Conservation (phyloP, 176 grass and related monocot genomes). For the Bromus sterilis region DNA sequence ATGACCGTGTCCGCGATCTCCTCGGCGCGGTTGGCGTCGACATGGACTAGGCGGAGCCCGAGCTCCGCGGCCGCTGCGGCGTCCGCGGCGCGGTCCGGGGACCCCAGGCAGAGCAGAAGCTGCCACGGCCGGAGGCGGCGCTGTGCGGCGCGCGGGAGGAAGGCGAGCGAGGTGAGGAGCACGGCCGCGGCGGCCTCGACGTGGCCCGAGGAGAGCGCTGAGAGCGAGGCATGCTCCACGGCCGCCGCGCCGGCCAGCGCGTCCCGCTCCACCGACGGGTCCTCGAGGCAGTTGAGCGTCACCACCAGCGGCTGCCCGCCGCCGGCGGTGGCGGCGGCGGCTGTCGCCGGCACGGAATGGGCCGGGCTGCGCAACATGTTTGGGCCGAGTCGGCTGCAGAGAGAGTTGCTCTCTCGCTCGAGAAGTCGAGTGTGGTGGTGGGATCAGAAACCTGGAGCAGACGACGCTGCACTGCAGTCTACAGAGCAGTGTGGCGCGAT, state of each 20-base stretch:
- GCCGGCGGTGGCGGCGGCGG: not conserved
- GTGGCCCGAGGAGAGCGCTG: conserved; percentile 39
- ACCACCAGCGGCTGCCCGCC: conserved; percentile 49
- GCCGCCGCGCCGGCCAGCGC: conserved; percentile 46
- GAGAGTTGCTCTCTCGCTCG: not conserved
- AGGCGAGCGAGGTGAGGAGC: conserved; percentile 67
- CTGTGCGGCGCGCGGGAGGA: conserved; percentile 85
- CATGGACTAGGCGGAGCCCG: conserved; percentile 70
- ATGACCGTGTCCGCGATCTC: conserved; percentile 92
- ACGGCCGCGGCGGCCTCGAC: conserved; percentile 65
- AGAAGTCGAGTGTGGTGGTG: no score
- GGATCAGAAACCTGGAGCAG: not conserved
- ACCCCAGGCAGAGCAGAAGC: conserved; percentile 82
- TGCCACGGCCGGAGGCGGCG: conserved; percentile 83
- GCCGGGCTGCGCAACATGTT: conserved; percentile 44
- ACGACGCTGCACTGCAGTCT: not conserved
- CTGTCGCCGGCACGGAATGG: conserved; percentile 1
- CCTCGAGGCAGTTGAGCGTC: conserved; percentile 78
- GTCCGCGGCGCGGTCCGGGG: conserved; percentile 64
- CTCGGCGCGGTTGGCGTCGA: conserved; percentile 71
- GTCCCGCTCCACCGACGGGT: conserved; percentile 64
- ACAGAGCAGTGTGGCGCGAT: not conserved
- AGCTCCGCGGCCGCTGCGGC: conserved; percentile 69
- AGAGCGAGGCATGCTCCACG: conserved; percentile 74
- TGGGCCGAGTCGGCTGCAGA: conserved; percentile 13